Base-by-base conservation (phyloP, 2,329 filamentous ascomycete species). In the Helminthosporium solani region DNA sequence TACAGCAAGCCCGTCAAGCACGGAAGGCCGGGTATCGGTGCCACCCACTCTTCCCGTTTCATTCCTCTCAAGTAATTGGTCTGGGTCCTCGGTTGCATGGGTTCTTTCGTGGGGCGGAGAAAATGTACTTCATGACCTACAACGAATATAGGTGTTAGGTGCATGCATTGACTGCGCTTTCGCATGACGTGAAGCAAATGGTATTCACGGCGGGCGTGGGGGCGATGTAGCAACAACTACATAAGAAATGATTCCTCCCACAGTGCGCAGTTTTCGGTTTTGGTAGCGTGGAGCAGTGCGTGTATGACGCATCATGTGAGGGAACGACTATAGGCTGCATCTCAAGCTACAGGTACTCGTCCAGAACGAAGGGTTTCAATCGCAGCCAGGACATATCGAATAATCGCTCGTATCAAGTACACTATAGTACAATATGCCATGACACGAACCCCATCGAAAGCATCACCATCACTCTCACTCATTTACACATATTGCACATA, bases 21-120 rank as follows among this genome's bases (percentile, higher is more conserved):
- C 88, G 94, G 94, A 86, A 84, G 94, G 79, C 94, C 94, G 73
- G 94, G 94, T 97, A 99, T 99, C 74, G 94, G 94, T 95, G 94
- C 94, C 73, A 99, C 94, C 70, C 91, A 99, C 88, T 97, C 92
- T 82, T 99, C 94, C 78, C 90, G 94, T 86, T 99, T 99, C 88
- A 99, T 99, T 84, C 94, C 94, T 78, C 88, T 99, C 78, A 99
- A 99, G 85, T 97, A 96, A 73, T 68, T 63, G 61, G 60, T 66
- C 50, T 67, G 64, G 65, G 62, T 64, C 42, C 60, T 58, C 57
- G 66, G 64, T 65, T 70, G 64, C 66, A 70, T 69, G 68, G 43
- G 63, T 64, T 61, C 51, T 66, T 67, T 64, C 49, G 60, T 59
- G 59, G 61, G 60, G 54, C 49, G 54, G 50, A 57, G 52, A 64